A percentile compares a stretch with the other conserved stretches of the same genome.
Evolutionary conservation across 441 rosid genomes (phyloP).

Genomic region (Brassica balearica): DNA sequence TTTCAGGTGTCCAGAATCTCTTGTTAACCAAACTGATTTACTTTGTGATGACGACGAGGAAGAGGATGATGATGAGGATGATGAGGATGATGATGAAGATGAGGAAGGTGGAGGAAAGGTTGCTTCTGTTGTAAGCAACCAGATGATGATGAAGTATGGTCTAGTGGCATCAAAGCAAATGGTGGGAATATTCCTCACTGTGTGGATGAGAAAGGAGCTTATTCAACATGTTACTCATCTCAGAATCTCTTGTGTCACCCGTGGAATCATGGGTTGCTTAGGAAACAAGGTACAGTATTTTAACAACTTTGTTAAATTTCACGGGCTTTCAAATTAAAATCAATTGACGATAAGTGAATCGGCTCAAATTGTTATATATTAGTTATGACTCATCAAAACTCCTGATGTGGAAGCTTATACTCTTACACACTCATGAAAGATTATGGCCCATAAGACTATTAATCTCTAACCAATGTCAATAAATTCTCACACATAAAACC

Average conservation of each 20-base stretch:
- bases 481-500: background rate
- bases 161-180: conserved; percentile 73
- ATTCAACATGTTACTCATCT: conserved; percentile 65
- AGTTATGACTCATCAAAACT: no score
- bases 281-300: conserved; percentile 62
- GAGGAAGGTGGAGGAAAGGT: conserved; percentile 42
- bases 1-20: conserved; percentile 64
- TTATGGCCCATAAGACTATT: no score
- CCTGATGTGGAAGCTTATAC: no score
- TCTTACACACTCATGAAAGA: no score
- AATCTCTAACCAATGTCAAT: no score
- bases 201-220: conserved; percentile 75
- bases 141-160: conserved; percentile 56
- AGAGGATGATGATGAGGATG: conserved; percentile 38
- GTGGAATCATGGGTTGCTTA: conserved; percentile 73
- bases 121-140: conserved; percentile 44
- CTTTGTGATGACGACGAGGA: conserved; percentile 72
- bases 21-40: conserved; percentile 54
- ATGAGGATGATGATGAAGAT: conserved; percentile 30
- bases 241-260: conserved; percentile 58
- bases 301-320: background rate
- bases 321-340: no score
- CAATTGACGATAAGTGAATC: no score
- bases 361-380: no score
- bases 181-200: conserved; percentile 77